A percentile compares a stretch with the other conserved stretches of the same genome.
Conservation (phyloP, 169 alveolate genomes). For the Plasmodium chabaudi region DNA sequence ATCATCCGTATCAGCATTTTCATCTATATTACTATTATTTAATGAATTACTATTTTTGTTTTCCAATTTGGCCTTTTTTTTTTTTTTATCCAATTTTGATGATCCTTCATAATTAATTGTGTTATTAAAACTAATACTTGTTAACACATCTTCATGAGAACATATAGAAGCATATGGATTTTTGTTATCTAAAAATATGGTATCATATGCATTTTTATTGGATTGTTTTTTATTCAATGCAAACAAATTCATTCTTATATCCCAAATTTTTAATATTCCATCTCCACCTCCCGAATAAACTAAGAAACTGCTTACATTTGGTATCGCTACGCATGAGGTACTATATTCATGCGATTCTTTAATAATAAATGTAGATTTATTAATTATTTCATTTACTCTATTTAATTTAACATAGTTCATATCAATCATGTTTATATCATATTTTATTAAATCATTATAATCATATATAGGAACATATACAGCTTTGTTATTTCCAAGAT, state of each 20-base stretch:
- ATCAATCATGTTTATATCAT: conserved; percentile 59
- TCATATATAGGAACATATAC: conserved; percentile 60
- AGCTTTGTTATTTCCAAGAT: conserved; percentile 31
- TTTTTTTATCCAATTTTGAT: conserved; percentile 24
- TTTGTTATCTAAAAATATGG: conserved; percentile 24
- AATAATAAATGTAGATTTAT: conserved; percentile 43
- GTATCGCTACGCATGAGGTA: conserved; percentile 59
- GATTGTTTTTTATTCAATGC: conserved; percentile 5
- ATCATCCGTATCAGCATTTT: background rate
- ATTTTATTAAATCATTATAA: conserved; percentile 52
- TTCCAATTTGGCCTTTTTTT: background rate
- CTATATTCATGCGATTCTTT: conserved; percentile 55
- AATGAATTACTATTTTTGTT: background rate
- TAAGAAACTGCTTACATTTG: conserved; percentile 67
- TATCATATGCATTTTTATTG: background rate
- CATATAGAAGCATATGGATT: conserved; percentile 73
- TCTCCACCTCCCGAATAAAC: conserved; percentile 85
- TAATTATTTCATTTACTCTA: conserved; percentile 27
- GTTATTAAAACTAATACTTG: conserved; percentile 70
- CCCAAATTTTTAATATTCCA: conserved; percentile 85
- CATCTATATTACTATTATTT: background rate
- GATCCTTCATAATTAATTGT: conserved; percentile 27
- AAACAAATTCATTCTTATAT: conserved; percentile 77
- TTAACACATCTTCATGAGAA: conserved; percentile 69
- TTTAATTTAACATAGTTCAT: conserved; percentile 40